Percentiles rank a stretch among this genome's conserved stretches.
Conservation (phyloP, 495 filamentous ascomycete genomes). For the Penicillium roqueforti region DNA sequence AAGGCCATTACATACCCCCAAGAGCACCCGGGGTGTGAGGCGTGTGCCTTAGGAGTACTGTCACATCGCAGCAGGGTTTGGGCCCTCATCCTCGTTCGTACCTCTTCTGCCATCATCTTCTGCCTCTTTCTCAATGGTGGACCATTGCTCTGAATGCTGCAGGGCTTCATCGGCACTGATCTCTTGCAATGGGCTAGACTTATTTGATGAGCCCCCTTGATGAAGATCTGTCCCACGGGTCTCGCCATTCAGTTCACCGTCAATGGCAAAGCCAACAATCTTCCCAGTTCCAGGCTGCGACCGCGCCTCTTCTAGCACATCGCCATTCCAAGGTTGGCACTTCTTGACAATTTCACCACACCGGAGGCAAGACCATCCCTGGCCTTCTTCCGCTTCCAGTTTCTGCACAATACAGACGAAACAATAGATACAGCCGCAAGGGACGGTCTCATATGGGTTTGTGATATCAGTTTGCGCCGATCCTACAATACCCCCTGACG, state of each 20-base stretch:
- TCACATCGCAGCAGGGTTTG: neutral
- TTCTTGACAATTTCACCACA: constrained; percentile 84
- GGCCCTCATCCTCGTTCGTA: neutral
- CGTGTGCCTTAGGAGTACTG: neutral
- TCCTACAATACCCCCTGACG: constrained; percentile 69
- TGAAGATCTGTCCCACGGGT: constrained; percentile 7
- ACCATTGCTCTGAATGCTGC: constrained; percentile 38
- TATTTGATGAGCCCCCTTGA: constrained; percentile 6
- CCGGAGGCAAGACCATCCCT: constrained; percentile 91
- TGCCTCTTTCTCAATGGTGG: constrained; percentile 28
- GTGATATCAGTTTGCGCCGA: constrained; percentile 92
- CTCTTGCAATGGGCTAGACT: constrained; percentile 27
- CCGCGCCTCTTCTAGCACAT: constrained; percentile 61
- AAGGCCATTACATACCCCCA: neutral
- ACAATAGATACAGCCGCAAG: constrained; percentile 92
- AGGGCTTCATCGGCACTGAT: constrained; percentile 34
- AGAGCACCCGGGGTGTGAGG: neutral
- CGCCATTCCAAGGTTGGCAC: constrained; percentile 89
- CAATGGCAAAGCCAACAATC: constrained; percentile 66
- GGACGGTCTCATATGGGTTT: constrained; percentile 89
- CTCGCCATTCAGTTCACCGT: constrained; percentile 29
- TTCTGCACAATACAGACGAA: constrained; percentile 93
- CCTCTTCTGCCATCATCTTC: constrained; percentile 1
- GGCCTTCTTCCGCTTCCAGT: constrained; percentile 88
- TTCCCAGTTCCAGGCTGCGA: constrained; percentile 53